A percentile compares a stretch with the other conserved stretches of the same genome.
Evolutionary conservation across 805 yeast species (phyloP).

Genomic region (Candida krabiensis): DNA sequence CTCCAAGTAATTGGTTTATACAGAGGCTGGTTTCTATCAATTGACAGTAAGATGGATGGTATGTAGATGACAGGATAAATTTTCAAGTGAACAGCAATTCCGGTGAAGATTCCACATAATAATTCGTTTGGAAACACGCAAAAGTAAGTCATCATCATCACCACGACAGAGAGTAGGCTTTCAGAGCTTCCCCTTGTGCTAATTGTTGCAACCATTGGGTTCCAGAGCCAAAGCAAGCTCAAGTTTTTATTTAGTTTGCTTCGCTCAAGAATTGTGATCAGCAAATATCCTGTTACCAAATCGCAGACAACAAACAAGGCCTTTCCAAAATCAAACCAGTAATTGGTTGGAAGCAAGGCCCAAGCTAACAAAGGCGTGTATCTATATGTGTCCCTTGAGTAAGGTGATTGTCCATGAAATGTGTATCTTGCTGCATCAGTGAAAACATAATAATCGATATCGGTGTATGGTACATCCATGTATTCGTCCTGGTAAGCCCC

Average conservation of each 20-base stretch:
- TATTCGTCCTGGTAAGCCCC: conserved; percentile 85
- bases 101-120: conserved; percentile 54
- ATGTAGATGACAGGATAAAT: conserved; percentile 88
- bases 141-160: conserved; percentile 56
- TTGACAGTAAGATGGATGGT: conserved; percentile 58
- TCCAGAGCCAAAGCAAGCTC: conserved; percentile 70
- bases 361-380: conserved; percentile 91
- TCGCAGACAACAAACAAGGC: conserved; percentile 75
- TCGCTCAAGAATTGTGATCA: conserved; percentile 40
- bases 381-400: conserved; percentile 81
- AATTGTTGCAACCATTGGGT: conserved; percentile 93
- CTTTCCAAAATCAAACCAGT: conserved; percentile 73
- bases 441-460: conserved; percentile 90
- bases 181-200: conserved; percentile 94
- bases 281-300: conserved; percentile 71
- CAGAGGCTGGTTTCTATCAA: conserved; percentile 31
- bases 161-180: conserved; percentile 77
- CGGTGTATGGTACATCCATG: conserved; percentile 85
- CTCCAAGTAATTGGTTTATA: conserved; percentile 41
- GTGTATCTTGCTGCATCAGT: conserved; percentile 87
- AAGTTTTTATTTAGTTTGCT: conserved; percentile 12
- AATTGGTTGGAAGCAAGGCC: conserved; percentile 70
- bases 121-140: conserved; percentile 36
- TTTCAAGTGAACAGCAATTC: conserved; percentile 83
- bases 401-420: conserved; percentile 63